Conservation (phyloP, 352 stramenopile species). For the Phytophthora ohioensis region DNA sequence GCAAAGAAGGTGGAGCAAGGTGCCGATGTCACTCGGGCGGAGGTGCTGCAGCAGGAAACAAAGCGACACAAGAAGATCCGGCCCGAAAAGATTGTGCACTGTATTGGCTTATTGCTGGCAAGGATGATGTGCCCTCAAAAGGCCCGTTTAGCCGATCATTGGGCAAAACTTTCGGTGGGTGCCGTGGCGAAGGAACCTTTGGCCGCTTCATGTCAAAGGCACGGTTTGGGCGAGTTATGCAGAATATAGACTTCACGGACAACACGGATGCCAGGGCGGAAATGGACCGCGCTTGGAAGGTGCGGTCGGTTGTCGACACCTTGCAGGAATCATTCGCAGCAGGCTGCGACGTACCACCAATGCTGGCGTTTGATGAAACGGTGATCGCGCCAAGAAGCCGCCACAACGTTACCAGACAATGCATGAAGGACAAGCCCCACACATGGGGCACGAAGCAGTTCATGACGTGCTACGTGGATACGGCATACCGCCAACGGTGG, state of each 20-base stretch:
- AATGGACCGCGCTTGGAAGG: neutral
- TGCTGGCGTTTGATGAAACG: neutral
- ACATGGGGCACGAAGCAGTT: neutral
- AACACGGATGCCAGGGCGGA: neutral
- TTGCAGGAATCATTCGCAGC: neutral
- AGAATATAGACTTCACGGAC: neutral
- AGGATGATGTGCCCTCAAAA: slow-evolving; percentile 3
- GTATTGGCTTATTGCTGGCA: neutral
- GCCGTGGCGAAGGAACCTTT: neutral
- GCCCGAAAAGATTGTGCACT: neutral
- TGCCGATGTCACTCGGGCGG: too few species aligned
- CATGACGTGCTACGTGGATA: neutral
- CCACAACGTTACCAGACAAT: neutral
- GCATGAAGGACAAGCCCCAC: slow-evolving; percentile 1
- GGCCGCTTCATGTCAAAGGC: neutral
- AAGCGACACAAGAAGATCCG: too few species aligned
- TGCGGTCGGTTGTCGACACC: neutral
- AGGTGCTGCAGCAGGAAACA: too few species aligned
- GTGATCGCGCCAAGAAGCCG: neutral
- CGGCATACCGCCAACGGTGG: too few species aligned
- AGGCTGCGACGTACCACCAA: neutral
- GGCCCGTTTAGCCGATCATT: neutral
- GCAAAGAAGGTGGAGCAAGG: too few species aligned
- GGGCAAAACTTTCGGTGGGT: neutral
- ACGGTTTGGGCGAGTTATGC: neutral